A percentile compares a stretch with the other conserved stretches of the same genome.
phyloP scores from a whole-genome alignment of 2,329 filamentous ascomycete genomes.

The Nothophoma quercina region DNA sequence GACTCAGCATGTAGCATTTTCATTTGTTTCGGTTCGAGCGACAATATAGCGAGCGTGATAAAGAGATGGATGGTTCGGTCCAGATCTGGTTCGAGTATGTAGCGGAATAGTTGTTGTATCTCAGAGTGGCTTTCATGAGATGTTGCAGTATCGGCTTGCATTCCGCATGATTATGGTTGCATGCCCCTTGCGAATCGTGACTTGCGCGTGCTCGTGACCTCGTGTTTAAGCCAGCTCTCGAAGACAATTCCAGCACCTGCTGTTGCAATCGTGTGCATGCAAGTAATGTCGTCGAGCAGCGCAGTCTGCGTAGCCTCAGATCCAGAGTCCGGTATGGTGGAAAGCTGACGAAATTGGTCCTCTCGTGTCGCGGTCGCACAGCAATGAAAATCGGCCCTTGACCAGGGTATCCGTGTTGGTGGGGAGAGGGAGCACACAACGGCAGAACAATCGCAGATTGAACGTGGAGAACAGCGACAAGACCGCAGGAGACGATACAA shows the following conservation, averaged over 20 bases:
- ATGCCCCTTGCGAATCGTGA: constrained; percentile 12
- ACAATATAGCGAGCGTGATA: constrained; percentile 9
- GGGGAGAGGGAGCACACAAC: neutral
- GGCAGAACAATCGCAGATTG: neutral
- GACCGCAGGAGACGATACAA: constrained; percentile 12
- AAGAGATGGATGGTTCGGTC: constrained; percentile 6
- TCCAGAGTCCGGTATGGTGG: constrained; percentile 9
- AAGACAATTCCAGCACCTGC: neutral
- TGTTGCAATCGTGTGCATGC: constrained; percentile 1
- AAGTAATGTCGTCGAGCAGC: constrained; percentile 1
- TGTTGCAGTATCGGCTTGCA: neutral
- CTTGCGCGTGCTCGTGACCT: constrained; percentile 15
- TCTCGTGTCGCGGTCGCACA: constrained; percentile 18
- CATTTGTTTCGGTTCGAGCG: constrained; percentile 8
- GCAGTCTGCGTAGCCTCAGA: neutral
- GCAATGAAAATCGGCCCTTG: constrained; percentile 9
- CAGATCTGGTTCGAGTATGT: constrained; percentile 6
- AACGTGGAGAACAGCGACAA: constrained; percentile 11
- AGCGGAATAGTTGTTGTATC: constrained; percentile 2
- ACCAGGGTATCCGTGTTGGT: constrained; percentile 8
- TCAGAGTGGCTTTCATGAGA: neutral
- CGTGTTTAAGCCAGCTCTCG: neutral
- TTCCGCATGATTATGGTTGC: constrained; percentile 13
- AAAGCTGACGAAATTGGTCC: constrained; percentile 7
- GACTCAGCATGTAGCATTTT: constrained; percentile 17